Base-by-base conservation (phyloP, 2,329 filamentous ascomycete species). In the Cryphonectria japonica region DNA sequence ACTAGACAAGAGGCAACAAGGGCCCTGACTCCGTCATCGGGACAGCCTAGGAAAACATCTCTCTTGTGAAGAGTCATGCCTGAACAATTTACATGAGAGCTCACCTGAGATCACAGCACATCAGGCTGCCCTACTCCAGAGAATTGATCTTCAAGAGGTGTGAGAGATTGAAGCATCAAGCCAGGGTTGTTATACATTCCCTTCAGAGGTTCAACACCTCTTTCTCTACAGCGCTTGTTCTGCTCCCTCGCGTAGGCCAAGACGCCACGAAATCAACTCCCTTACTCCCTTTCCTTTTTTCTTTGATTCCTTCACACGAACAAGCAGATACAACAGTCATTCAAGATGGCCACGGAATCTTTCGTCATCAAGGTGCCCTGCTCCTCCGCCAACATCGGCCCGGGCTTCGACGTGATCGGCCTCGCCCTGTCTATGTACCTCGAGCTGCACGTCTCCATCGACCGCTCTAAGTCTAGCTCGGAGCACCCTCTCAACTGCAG, bases 361-460 rank as follows among this genome's bases (percentile, higher is more conserved):
- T 91, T 92, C 82, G 84, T 87, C 76, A 93, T 94, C 85, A 89
- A 88, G 83, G 93, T 94, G 73, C 95, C 95, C 75, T 97, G 93
- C 84, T 98, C 95, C 72, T 98, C 95, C 73, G 95, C 95, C 83
- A 98, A 98, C 85, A 98, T 98, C 79, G 95, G 94, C 76, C 95
- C 95, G 65, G 95, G 95, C 71, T 99, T 98, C 86, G 95, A 99
- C 85, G 95, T 98, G 77, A 97, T 98, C 80, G 94, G 96, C 76
- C 91, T 99, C 73, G 95, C 95, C 11, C 87, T 99, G 76, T 97
- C 94, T 75, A 91, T 98, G 81, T 97, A 95, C 84, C 92, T 99
- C 75, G 95, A 98, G 84, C 86, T 98, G 70, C 88, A 91, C 74
- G 92, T 98, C 80, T 93, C 91, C 74, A 86, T 97, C 78, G 88